Percentiles rank a stretch among this genome's conserved stretches.
These are phyloP conservation scores for Penicillium occitanis DNA, from an alignment of 2,329 filamentous ascomycete genomes.

Conservation along the genomic window DNA sequence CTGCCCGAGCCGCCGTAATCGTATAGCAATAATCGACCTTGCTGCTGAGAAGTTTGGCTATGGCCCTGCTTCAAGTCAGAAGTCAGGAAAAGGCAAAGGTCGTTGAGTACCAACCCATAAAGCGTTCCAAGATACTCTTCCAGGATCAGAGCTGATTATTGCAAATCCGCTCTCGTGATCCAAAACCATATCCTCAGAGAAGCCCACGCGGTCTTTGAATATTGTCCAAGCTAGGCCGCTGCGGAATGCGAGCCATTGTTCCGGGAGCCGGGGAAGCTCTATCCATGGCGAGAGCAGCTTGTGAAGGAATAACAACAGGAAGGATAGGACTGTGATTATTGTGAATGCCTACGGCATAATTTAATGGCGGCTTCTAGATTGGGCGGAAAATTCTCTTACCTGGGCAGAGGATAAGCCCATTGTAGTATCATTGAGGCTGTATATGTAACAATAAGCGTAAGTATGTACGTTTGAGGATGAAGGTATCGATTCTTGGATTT, in stretches of 20 bases:
- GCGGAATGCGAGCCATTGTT: constrained; percentile 23
- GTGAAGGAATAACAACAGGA: constrained; percentile 15
- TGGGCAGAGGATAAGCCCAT: constrained; percentile 19
- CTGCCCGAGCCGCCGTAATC: constrained; percentile 22
- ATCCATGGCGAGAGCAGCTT: constrained; percentile 20
- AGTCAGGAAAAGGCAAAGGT: neutral
- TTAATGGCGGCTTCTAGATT: neutral
- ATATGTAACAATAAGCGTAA: constrained; percentile 19
- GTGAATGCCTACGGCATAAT: constrained; percentile 10
- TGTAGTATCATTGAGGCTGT: neutral
- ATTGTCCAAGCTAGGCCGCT: constrained; percentile 22
- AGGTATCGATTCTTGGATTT: neutral
- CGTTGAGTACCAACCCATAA: constrained; percentile 18
- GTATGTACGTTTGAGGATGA: neutral
- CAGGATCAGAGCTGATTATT: constrained; percentile 23
- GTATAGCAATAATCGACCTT: constrained; percentile 22
- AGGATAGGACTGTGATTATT: constrained; percentile 10
- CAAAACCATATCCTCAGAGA: constrained; percentile 23
- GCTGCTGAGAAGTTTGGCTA: constrained; percentile 15
- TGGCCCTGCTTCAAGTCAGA: constrained; percentile 16
- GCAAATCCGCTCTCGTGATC: constrained; percentile 24
- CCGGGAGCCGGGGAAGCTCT: constrained; percentile 22
- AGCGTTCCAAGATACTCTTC: constrained; percentile 22
- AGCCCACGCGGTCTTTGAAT: constrained; percentile 23
- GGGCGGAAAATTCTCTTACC: neutral